Conservation (phyloP, 441 rosid genomes). For the Gossypium davidsonii region DNA sequence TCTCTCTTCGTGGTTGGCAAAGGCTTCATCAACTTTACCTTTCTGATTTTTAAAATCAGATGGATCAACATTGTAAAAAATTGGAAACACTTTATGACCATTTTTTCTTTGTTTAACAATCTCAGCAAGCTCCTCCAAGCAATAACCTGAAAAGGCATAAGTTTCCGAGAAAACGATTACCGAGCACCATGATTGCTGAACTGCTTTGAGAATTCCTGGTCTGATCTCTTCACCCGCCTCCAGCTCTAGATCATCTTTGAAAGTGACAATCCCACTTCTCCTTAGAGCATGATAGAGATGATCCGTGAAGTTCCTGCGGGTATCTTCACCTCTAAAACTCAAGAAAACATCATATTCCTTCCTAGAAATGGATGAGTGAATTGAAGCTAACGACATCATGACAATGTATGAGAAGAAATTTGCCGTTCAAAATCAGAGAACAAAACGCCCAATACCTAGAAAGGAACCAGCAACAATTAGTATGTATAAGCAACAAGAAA, state of each 20-base stretch:
- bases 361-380: too few species aligned
- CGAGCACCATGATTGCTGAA: constrained; percentile 27
- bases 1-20: constrained; percentile 22
- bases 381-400: too few species aligned
- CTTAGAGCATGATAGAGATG: background rate
- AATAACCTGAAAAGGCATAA: constrained; percentile 10
- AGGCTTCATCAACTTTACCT: background rate
- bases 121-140: background rate
- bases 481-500: too few species aligned
- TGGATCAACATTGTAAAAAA: background rate
- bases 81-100: background rate
- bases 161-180: constrained; percentile 17
- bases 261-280: background rate
- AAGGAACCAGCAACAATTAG: too few species aligned
- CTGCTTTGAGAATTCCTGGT: background rate
- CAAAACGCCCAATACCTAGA: too few species aligned
- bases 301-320: background rate
- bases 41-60: background rate
- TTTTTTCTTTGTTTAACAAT: background rate
- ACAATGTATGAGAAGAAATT: too few species aligned
- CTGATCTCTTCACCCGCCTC: background rate
- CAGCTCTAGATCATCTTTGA: background rate
- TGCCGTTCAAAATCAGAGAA: too few species aligned
- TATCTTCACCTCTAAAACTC: constrained; percentile 4
- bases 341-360: background rate